Percentiles rank a stretch among this genome's conserved stretches.
These are phyloP conservation scores for Tricholomella constricta DNA, from an alignment of 768 basidiomycete species.

Conservation along the genomic window DNA sequence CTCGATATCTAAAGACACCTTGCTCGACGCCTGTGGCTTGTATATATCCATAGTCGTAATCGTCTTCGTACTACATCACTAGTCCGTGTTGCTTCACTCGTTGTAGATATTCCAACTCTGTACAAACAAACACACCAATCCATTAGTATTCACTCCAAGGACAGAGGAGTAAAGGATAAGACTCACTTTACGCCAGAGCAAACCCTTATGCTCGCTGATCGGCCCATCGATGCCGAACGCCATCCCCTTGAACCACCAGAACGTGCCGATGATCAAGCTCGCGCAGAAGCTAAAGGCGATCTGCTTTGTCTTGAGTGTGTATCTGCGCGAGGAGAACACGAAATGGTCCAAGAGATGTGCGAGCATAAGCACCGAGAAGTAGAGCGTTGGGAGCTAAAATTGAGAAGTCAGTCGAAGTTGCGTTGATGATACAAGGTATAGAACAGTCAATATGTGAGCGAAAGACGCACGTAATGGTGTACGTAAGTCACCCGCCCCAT, in stretches of 20 bases:
- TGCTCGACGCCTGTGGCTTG: neutral
- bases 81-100: constrained; percentile 1
- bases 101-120: constrained; percentile 37
- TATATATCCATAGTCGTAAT: constrained; percentile 4
- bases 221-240: constrained; percentile 95
- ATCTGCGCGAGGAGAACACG: constrained; percentile 75
- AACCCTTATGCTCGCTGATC: constrained; percentile 74
- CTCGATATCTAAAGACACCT: constrained; percentile 13
- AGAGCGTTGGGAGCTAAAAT: constrained; percentile 86
- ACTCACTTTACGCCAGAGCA: constrained; percentile 72
- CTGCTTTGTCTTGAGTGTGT: constrained; percentile 63
- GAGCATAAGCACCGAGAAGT: constrained; percentile 92
- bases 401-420: constrained; percentile 1
- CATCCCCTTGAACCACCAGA: constrained; percentile 94
- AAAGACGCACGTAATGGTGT: constrained; percentile 93
- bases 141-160: neutral
- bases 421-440: too few relatives aligned
- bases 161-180: neutral
- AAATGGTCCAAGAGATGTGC: constrained; percentile 93
- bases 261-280: constrained; percentile 65
- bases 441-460: too few relatives aligned
- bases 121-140: neutral
- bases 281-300: constrained; percentile 70
- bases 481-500: constrained; percentile 98
- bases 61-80: constrained; percentile 4